Conservation (phyloP, 768 basidiomycete genomes). For the Agrocybe praecox region DNA sequence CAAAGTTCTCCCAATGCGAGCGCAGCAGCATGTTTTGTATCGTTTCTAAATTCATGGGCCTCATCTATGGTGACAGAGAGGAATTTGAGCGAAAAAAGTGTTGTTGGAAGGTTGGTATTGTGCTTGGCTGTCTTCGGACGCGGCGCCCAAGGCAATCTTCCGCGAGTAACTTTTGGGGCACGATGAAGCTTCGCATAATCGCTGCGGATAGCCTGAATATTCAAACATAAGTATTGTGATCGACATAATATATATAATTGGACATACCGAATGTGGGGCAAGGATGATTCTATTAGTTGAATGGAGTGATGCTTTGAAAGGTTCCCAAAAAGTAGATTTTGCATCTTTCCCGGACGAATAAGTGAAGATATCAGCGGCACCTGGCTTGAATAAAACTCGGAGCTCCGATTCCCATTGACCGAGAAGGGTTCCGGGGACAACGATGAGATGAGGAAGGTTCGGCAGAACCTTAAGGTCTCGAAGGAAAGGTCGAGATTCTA, state of each 20-base stretch:
- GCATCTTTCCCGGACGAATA: too few species aligned
- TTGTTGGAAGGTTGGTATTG: not conserved
- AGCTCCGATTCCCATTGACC: constrained; percentile 23
- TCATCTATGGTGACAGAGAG: constrained; percentile 19
- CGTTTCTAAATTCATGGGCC: constrained; percentile 19
- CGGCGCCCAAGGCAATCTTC: constrained; percentile 19
- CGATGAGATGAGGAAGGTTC: constrained; percentile 4
- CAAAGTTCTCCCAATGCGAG: constrained; percentile 7
- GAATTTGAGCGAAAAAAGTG: constrained; percentile 15
- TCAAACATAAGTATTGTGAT: not conserved
- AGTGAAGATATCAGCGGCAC: constrained; percentile 24
- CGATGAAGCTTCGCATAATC: constrained; percentile 16
- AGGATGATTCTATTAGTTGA: constrained; percentile 20
- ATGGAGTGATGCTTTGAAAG: constrained; percentile 4
- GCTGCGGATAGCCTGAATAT: too few species aligned
- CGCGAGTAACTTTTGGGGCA: not conserved
- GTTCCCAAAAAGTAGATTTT: constrained; percentile 17
- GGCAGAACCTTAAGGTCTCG: not conserved
- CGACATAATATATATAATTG: not conserved
- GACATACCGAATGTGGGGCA: constrained; percentile 24
- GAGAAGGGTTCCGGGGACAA: constrained; percentile 23
- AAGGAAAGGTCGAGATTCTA: not conserved
- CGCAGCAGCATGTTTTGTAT: constrained; percentile 11
- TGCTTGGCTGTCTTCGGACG: not conserved
- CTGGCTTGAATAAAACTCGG: constrained; percentile 8